A percentile compares a stretch with the other conserved stretches of the same genome.
phyloP scores from a whole-genome alignment of 306 rosid species.

The Cicer yamashitae region DNA sequence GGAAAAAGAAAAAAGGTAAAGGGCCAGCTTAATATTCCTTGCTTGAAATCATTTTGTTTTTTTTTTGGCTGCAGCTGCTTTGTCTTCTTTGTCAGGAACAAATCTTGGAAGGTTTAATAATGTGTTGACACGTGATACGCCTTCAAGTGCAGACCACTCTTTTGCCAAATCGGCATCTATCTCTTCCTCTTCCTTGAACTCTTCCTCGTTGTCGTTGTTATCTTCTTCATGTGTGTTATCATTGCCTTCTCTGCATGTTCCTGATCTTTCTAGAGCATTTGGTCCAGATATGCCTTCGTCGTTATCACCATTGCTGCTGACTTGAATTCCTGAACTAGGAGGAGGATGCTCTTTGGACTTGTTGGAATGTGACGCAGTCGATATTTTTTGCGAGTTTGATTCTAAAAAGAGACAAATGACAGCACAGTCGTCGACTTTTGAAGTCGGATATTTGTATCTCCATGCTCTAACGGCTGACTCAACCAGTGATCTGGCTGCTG shows the following conservation, averaged over 20 bases:
- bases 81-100: slow-evolving; percentile 75
- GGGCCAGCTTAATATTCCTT: slow-evolving; percentile 30
- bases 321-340: slow-evolving; percentile 42
- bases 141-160: slow-evolving; percentile 98
- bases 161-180: slow-evolving; percentile 54
- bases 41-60: slow-evolving; percentile 49
- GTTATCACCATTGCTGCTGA: slow-evolving; percentile 40
- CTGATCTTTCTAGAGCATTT: slow-evolving; percentile 53
- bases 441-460: slow-evolving; percentile 88
- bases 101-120: slow-evolving; percentile 87
- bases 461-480: slow-evolving; percentile 88
- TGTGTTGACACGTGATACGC: slow-evolving; percentile 97
- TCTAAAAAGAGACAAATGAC: slow-evolving; percentile 89
- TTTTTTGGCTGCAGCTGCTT: slow-evolving; percentile 46
- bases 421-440: slow-evolving; percentile 97
- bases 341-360: slow-evolving; percentile 54
- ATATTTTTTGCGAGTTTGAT: slow-evolving; percentile 49
- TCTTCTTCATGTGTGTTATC: slow-evolving; percentile 47
- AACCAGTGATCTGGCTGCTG: slow-evolving; percentile 82
- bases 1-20: slow-evolving; percentile 12
- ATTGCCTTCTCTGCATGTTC: slow-evolving; percentile 56
- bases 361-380: slow-evolving; percentile 58
- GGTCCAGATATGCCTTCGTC: slow-evolving; percentile 47
- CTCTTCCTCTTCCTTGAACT: slow-evolving; percentile 60
- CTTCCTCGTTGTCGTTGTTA: slow-evolving; percentile 51